Conservation (phyloP, 83 land plant species). For the Thuja plicata region DNA sequence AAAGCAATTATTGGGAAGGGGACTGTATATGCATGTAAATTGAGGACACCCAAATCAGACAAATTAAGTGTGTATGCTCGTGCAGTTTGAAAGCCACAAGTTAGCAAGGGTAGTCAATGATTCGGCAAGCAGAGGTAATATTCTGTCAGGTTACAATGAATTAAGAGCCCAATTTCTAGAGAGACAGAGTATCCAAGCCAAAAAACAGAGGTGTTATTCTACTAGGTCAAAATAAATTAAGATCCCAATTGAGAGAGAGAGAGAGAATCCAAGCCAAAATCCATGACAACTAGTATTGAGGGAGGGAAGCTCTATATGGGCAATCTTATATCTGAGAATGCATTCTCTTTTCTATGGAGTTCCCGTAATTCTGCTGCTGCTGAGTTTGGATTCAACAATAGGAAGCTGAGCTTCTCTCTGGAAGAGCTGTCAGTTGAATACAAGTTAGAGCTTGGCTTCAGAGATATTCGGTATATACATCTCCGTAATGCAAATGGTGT, state of each 20-base stretch:
- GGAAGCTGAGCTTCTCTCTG: background rate
- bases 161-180: conserved; percentile 10
- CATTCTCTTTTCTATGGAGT: background rate
- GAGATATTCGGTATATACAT: conserved; percentile 11
- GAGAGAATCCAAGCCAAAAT: conserved; percentile 26
- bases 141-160: background rate
- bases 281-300: conserved; percentile 8
- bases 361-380: background rate
- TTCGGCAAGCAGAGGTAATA: background rate
- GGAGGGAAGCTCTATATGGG: background rate
- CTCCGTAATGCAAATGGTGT: background rate
- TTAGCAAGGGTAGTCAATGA: background rate
- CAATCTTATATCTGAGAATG: background rate
- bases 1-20: conserved; percentile 42
- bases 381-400: background rate
- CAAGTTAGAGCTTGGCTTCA: conserved; percentile 7
- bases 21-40: conserved; percentile 38
- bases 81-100: conserved; percentile 17
- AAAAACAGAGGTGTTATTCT: background rate
- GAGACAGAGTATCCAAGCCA: conserved; percentile 31
- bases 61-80: conserved; percentile 21
- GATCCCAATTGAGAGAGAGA: conserved; percentile 19
- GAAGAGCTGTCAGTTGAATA: background rate
- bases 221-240: background rate
- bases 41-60: conserved; percentile 10